Conservation (phyloP, 495 filamentous ascomycete genomes). For the Daldinia loculata region DNA sequence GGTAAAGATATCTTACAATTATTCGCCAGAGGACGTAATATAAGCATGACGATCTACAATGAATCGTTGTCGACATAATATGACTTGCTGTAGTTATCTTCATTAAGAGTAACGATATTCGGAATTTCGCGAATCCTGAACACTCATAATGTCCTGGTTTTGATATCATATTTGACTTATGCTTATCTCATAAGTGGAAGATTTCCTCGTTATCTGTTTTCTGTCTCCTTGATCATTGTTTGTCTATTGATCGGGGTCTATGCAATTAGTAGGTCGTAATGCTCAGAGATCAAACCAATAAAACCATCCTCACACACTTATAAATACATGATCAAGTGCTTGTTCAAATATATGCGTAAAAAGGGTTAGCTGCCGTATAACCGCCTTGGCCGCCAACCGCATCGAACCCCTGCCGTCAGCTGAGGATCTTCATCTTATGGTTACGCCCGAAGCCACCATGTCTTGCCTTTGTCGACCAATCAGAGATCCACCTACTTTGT, state of each 20-base stretch:
- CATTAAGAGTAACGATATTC: not conserved
- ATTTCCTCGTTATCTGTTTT: not conserved
- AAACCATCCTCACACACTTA: not conserved
- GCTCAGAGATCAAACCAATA: not conserved
- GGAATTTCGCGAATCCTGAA: not conserved
- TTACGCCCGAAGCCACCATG: constrained; percentile 28
- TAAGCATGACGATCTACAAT: not conserved
- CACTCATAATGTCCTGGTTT: too few species aligned
- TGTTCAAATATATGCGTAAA: not conserved
- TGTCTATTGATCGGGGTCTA: not conserved
- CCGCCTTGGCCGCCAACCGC: constrained; percentile 17
- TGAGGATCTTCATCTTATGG: constrained; percentile 38
- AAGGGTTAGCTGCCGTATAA: constrained; percentile 17
- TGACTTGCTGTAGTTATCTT: not conserved
- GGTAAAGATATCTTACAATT: not conserved
- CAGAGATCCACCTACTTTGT: not conserved
- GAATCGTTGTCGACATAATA: not conserved
- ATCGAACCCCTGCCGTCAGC: constrained; percentile 25
- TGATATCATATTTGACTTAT: too few species aligned
- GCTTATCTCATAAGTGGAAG: too few species aligned
- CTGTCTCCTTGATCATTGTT: not conserved
- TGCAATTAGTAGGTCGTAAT: not conserved
- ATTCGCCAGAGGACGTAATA: not conserved
- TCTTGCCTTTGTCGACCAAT: constrained; percentile 25
- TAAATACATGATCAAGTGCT: not conserved